phyloP scores from a whole-genome alignment of 2,329 filamentous ascomycete genomes.

The Phaeomoniella chlamydospora region DNA sequence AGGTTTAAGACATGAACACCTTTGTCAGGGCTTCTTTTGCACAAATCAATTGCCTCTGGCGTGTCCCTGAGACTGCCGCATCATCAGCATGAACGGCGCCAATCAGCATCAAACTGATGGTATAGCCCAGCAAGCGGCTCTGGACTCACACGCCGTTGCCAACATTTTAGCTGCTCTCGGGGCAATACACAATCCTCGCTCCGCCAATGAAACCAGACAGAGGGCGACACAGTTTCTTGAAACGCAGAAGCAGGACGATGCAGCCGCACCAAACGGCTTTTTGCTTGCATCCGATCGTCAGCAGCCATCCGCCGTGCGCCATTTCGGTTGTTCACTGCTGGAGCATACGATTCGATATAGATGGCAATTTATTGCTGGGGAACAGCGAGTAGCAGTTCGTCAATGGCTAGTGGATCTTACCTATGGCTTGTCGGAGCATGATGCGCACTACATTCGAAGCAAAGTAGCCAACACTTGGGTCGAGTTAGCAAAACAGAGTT shows the following conservation, averaged over 20 bases:
- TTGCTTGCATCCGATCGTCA: conserved; percentile 60
- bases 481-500: conserved; percentile 82
- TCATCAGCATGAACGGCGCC: neutral
- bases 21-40: too few species aligned
- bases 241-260: conserved; percentile 60
- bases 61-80: too few species aligned
- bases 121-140: neutral
- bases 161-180: conserved; percentile 71
- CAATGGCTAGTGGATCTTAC: conserved; percentile 69
- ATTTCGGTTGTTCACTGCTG: conserved; percentile 85
- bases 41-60: too few species aligned
- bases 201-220: conserved; percentile 65
- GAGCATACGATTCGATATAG: conserved; percentile 80
- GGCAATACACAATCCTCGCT: conserved; percentile 70
- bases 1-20: too few species aligned
- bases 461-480: conserved; percentile 93
- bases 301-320: conserved; percentile 70
- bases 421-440: conserved; percentile 51
- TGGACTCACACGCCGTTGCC: conserved; percentile 15
- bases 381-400: conserved; percentile 55
- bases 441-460: conserved; percentile 75
- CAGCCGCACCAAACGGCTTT: conserved; percentile 77
- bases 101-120: neutral
- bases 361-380: conserved; percentile 58
- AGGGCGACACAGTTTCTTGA: conserved; percentile 80